phyloP scores from a whole-genome alignment of 192 early-diverging fungal species.

The Backusella luteola region DNA sequence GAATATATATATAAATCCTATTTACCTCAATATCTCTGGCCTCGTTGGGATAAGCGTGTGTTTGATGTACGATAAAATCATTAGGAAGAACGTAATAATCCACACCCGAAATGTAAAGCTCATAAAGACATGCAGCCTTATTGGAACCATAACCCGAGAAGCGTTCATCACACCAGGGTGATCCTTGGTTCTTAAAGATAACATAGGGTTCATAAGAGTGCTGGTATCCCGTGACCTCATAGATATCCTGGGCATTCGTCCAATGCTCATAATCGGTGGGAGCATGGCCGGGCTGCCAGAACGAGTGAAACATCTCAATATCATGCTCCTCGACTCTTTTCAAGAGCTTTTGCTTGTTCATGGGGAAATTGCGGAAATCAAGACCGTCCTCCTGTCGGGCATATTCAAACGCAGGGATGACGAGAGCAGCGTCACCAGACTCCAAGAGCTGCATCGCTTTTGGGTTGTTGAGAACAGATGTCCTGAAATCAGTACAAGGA shows the following conservation, averaged over 20 bases:
- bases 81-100: constrained; percentile 55
- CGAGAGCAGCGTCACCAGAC: constrained; percentile 38
- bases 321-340: constrained; percentile 37
- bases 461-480: constrained; percentile 33
- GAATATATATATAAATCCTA: not conserved
- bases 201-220: constrained; percentile 58
- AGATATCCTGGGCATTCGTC: constrained; percentile 40
- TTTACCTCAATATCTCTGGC: constrained; percentile 43
- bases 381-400: constrained; percentile 47
- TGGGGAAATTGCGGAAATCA: constrained; percentile 47
- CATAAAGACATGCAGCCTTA: constrained; percentile 56
- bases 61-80: constrained; percentile 56
- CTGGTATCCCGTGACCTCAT: constrained; percentile 48
- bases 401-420: constrained; percentile 53
- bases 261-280: constrained; percentile 49
- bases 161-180: constrained; percentile 58
- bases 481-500: constrained; percentile 49
- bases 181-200: constrained; percentile 45
- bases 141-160: constrained; percentile 61
- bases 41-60: constrained; percentile 49
- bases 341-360: constrained; percentile 39
- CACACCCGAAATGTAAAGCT: constrained; percentile 51
- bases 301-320: constrained; percentile 54
- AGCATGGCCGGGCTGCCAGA: constrained; percentile 49
- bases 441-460: constrained; percentile 39